Base-by-base conservation (phyloP, 1,284 basidiomycete species). In the Marasmius sp. region DNA sequence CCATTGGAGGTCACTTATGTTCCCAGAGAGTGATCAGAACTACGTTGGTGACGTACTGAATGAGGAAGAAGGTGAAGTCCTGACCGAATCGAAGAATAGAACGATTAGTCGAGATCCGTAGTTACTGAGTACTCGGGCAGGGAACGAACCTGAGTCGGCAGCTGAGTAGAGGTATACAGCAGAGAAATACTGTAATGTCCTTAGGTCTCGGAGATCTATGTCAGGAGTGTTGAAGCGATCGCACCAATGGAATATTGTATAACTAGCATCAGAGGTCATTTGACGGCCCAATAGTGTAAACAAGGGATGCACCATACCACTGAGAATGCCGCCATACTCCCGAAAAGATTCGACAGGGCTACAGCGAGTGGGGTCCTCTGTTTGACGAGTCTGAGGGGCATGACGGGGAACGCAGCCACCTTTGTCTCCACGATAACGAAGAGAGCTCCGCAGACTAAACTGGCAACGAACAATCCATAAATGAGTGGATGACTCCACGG, bases 1-100 rank as follows among this genome's bases (percentile, higher is more conserved):
- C 66, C 43, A 49, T 9, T 9, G 16, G 37, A 20, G 38, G 33
- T 16, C 27, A 27, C 27, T 27, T 27, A 2, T 27, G 27, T 27
- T 27, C 27, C 5, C 48, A n/a, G 39, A 66, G 57, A 67, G 61
- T 57, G 58, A 52, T 58, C 60, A 56, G 49, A 55, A 57, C 45
- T 9, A 65, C 39, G 58, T 39, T 70, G 61, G 57, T 61, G 64
- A 63, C 61, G 63, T 55, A 61, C 57, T 66, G 93, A 93, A 78
- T 95, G 93, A 34, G 95, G 95, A 53, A 97, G 81, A 39, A 97
- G 75, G 77, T 95, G 95, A 18, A 91, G 76, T 16, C 93, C 82
- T 84, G 65, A 65, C 20, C 48, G 11, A 34, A 49, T 38, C 57
- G 52, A 60, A 11, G 38, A 54, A 50, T 61, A 18, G 51, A 52